Evolutionary conservation across 2,329 filamentous ascomycete genomes (phyloP).

Genomic region (Dactylonectria estremocensis): DNA sequence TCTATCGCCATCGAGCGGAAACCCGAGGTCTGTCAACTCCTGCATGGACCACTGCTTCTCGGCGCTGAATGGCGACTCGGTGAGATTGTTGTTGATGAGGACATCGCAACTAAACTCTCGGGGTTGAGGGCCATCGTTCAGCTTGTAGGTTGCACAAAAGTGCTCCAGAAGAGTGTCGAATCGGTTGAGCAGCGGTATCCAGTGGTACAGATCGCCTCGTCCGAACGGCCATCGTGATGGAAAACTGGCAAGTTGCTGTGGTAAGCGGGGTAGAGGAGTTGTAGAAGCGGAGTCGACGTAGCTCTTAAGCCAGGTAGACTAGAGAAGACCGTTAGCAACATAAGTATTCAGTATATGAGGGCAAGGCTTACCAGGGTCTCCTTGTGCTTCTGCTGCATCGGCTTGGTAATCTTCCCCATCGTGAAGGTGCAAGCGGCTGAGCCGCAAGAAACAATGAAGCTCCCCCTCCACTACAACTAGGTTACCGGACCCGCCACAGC

Average conservation of each 20-base stretch:
- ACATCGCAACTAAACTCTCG: constrained; percentile 80
- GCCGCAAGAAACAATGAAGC: constrained; percentile 66
- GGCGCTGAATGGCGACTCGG: constrained; percentile 66
- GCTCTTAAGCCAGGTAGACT: constrained; percentile 90
- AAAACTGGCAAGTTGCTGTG: constrained; percentile 83
- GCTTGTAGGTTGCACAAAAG: constrained; percentile 84
- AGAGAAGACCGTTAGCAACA: constrained; percentile 47
- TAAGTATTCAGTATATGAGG: constrained; percentile 4
- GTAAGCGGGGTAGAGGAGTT: constrained; percentile 82
- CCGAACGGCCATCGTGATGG: constrained; percentile 95
- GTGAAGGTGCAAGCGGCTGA: constrained; percentile 70
- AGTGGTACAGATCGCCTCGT: constrained; percentile 96
- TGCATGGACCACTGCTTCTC: constrained; percentile 61
- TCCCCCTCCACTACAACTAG: constrained; percentile 72
- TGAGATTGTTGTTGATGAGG: constrained; percentile 69
- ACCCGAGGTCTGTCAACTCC: constrained; percentile 72
- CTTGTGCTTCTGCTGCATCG: constrained; percentile 76
- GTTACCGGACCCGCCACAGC: constrained; percentile 54
- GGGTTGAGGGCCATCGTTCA: constrained; percentile 85
- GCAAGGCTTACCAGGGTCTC: constrained; percentile 72
- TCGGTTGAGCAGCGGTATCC: constrained; percentile 94
- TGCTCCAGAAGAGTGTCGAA: constrained; percentile 91
- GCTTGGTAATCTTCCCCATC: constrained; percentile 80
- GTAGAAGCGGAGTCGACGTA: constrained; percentile 82
- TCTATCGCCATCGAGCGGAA: constrained; percentile 82